A percentile compares a stretch with the other conserved stretches of the same genome.
Evolutionary conservation across 345 rosid genomes (phyloP).

Genomic region (Gossypium bickii): DNA sequence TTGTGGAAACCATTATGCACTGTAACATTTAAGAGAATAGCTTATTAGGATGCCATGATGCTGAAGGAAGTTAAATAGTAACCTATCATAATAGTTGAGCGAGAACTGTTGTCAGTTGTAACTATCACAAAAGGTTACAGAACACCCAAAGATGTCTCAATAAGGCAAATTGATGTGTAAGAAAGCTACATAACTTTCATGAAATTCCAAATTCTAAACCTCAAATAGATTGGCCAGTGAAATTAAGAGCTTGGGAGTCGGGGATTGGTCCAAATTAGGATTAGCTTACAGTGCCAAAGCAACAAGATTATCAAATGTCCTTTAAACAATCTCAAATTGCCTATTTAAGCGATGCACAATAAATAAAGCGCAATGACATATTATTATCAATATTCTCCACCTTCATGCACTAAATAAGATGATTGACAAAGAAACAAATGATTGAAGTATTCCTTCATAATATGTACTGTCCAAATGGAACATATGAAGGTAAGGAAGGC

Average conservation of each 20-base stretch:
- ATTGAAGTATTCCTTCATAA: conserved; percentile 14
- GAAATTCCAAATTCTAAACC: conserved; percentile 7
- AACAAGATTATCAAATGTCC: background rate
- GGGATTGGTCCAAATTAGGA: background rate
- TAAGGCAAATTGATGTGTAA: background rate
- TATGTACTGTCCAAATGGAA: conserved; percentile 83
- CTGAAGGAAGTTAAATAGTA: background rate
- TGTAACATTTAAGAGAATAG: conserved; percentile 2
- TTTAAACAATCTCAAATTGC: background rate
- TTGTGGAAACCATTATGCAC: background rate
- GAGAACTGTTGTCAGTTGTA: background rate
- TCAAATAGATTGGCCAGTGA: background rate
- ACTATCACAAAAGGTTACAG: background rate
- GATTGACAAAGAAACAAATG: conserved; percentile 4
- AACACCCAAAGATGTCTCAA: background rate
- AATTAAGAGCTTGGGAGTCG: background rate
- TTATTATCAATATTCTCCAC: conserved; percentile 1
- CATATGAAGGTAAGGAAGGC: conserved; percentile 87
- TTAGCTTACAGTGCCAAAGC: background rate
- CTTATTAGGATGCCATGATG: conserved; percentile 5
- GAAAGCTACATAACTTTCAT: background rate
- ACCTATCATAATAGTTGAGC: background rate
- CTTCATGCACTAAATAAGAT: background rate
- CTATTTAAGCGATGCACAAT: background rate
- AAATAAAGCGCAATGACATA: background rate